A percentile compares a stretch with the other conserved stretches of the same genome.
These are phyloP conservation scores for Sesbania bispinosa DNA, from an alignment of 306 rosid genomes.

Conservation along the genomic window DNA sequence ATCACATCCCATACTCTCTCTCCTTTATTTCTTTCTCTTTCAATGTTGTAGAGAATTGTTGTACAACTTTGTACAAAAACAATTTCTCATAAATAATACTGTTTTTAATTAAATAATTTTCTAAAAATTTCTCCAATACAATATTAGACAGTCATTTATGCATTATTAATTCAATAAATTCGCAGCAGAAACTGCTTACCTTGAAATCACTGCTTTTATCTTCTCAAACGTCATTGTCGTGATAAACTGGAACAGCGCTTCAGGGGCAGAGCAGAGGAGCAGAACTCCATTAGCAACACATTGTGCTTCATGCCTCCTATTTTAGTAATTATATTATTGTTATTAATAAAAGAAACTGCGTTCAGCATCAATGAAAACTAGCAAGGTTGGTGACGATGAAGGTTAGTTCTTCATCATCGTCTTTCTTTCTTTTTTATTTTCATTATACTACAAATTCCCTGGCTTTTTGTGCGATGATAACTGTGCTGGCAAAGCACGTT, in stretches of 20 bases:
- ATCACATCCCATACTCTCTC: too few species aligned
- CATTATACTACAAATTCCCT: background rate
- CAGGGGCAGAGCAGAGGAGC: background rate
- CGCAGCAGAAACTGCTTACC: too few species aligned
- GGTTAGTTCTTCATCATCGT: conserved; percentile 8
- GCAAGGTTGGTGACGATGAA: background rate
- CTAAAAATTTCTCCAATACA: too few species aligned
- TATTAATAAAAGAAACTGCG: background rate
- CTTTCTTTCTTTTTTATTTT: background rate
- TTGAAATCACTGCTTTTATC: too few species aligned
- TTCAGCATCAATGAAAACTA: background rate
- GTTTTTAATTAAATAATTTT: too few species aligned
- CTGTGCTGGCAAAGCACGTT: background rate
- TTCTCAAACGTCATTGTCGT: too few species aligned
- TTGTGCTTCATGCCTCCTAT: background rate
- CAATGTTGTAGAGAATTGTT: too few species aligned
- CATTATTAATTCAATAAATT: too few species aligned
- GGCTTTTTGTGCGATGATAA: background rate
- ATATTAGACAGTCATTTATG: too few species aligned
- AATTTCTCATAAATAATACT: too few species aligned
- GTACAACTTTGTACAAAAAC: too few species aligned
- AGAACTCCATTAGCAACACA: background rate
- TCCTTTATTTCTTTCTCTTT: too few species aligned
- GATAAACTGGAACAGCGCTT: background rate
- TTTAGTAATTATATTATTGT: background rate